Evolutionary conservation across 148 eudicot species (phyloP).

Genomic region (Nyssa sinensis): DNA sequence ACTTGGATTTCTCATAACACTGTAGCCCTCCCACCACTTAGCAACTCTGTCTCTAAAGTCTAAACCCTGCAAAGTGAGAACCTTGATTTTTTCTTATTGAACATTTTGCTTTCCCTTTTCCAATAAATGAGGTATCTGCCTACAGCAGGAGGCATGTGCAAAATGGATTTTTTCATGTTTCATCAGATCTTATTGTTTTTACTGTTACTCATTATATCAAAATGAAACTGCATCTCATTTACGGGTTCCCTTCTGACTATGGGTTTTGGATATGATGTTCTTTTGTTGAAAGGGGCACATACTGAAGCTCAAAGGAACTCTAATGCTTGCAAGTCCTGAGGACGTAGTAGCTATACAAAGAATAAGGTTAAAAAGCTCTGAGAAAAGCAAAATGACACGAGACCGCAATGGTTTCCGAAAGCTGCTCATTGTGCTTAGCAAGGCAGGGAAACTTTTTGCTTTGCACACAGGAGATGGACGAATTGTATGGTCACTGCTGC

Average conservation of each 20-base stretch:
- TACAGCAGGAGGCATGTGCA: background rate
- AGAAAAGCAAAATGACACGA: constrained; percentile 90
- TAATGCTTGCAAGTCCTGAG: constrained; percentile 91
- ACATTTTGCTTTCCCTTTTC: background rate
- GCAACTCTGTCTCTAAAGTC: no score
- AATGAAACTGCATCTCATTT: background rate
- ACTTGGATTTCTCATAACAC: no score
- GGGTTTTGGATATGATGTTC: constrained; percentile 11
- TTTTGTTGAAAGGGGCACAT: constrained; percentile 67
- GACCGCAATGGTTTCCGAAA: constrained; percentile 97
- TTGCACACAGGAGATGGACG: constrained; percentile 97
- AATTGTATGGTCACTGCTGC: constrained; percentile 80
- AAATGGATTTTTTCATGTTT: background rate
- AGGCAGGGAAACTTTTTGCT: constrained; percentile 83
- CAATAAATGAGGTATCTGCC: background rate
- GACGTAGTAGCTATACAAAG: constrained; percentile 85
- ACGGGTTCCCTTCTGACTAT: background rate
- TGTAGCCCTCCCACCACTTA: no score
- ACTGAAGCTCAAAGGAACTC: constrained; percentile 95
- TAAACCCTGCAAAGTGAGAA: no score
- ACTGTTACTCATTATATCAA: background rate
- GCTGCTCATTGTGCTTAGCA: constrained; percentile 81
- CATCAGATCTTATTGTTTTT: background rate
- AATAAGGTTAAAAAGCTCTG: constrained; percentile 80
- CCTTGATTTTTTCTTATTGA: background rate